Conservation (phyloP, 108 stramenopile genomes). For the Nitzschia putrida region DNA sequence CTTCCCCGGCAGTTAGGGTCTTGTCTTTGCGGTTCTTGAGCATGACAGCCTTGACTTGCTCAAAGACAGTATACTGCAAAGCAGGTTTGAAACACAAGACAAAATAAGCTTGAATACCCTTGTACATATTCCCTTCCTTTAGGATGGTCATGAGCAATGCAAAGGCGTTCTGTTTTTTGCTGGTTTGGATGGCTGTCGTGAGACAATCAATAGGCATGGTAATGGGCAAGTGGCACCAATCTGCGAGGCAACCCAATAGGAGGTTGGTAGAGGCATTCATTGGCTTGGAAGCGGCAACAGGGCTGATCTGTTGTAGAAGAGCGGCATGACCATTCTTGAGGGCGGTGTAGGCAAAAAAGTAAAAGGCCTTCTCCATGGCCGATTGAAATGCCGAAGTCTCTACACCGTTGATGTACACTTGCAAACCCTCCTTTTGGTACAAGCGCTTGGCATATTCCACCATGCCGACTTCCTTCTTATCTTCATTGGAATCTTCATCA, state of each 20-base stretch:
- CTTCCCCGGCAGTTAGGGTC: constrained; percentile 63
- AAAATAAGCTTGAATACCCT: constrained; percentile 84
- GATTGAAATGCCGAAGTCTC: constrained; percentile 70
- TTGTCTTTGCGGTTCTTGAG: constrained; percentile 40
- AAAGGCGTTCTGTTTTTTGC: constrained; percentile 46
- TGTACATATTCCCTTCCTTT: constrained; percentile 78
- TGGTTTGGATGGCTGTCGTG: constrained; percentile 78
- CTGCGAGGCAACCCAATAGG: constrained; percentile 54
- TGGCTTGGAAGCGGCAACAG: not conserved
- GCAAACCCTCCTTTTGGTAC: constrained; percentile 58
- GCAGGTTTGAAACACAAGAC: constrained; percentile 93
- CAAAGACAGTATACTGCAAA: constrained; percentile 91
- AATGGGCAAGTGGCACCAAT: constrained; percentile 88
- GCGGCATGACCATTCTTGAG: constrained; percentile 58
- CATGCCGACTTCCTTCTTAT: constrained; percentile 36
- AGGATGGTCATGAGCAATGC: constrained; percentile 59
- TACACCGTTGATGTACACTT: constrained; percentile 66
- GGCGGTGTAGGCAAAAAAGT: constrained; percentile 87
- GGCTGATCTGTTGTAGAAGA: not conserved
- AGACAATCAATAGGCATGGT: constrained; percentile 85
- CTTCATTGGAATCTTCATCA: constrained; percentile 19
- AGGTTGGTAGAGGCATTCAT: constrained; percentile 32
- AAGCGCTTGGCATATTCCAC: constrained; percentile 57
- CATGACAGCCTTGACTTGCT: constrained; percentile 72
- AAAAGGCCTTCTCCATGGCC: constrained; percentile 85